A percentile compares a stretch with the other conserved stretches of the same genome.
These are phyloP conservation scores for Cucumis melo DNA, from an alignment of 306 rosid species.

Conservation along the genomic window DNA sequence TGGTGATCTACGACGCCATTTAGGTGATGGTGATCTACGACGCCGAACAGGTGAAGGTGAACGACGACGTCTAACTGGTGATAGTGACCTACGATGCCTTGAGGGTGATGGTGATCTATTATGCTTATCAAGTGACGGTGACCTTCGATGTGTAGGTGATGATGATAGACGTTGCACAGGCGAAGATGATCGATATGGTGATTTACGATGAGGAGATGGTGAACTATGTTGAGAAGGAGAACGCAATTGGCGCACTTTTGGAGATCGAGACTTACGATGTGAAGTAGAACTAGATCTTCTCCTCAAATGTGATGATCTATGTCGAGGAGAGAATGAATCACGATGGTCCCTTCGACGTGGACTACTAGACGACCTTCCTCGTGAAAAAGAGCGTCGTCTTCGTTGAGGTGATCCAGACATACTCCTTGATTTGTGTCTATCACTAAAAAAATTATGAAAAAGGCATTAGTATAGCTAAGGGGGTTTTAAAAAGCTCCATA, in stretches of 20 bases:
- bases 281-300: slow-evolving; percentile 18
- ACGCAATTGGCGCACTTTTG: slow-evolving; percentile 12
- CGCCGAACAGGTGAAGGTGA: slow-evolving; percentile 4
- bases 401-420: slow-evolving; percentile 46
- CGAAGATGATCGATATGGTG: slow-evolving; percentile 38
- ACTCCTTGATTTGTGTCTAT: slow-evolving; percentile 40
- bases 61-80: slow-evolving; percentile 22
- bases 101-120: slow-evolving; percentile 44
- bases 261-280: slow-evolving; percentile 26
- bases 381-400: slow-evolving; percentile 34
- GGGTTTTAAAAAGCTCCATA: not conserved
- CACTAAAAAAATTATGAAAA: slow-evolving; percentile 15
- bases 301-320: slow-evolving; percentile 8
- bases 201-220: slow-evolving; percentile 21
- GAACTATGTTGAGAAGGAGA: slow-evolving; percentile 19
- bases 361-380: slow-evolving; percentile 23
- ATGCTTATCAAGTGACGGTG: slow-evolving; percentile 28
- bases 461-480: not conserved
- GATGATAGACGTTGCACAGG: slow-evolving; percentile 9
- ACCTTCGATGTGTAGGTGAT: slow-evolving; percentile 11
- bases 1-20: slow-evolving; percentile 6
- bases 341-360: slow-evolving; percentile 11
- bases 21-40: slow-evolving; percentile 23
- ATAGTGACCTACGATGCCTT: slow-evolving; percentile 19
- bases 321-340: slow-evolving; percentile 23